Evolutionary conservation across 805 yeast genomes (phyloP), one percentile per base, ranked within the genome.

Genomic region (Saturnispora quitensis): DNA sequence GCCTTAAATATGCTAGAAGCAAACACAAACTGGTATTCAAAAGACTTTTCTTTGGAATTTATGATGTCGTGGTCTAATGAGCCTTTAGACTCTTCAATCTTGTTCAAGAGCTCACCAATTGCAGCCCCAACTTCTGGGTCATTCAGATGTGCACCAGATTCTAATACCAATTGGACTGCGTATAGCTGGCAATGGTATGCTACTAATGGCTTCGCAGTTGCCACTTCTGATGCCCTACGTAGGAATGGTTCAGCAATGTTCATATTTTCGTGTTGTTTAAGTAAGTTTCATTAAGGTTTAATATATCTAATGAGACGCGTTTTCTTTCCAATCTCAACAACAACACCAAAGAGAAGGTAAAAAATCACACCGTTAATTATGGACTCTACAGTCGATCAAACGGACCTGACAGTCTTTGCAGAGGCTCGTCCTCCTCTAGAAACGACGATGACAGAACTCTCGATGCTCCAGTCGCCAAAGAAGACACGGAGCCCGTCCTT

Each of bases 121-220:
- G 78, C 79, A 2, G 58, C 60, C 13, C 87, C 88, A 28, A 77
- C 77, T 13, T 75, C 84, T 7, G 72, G 68, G 53, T 78, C 77
- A 1, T 69, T 58, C 22, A 76, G 68, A 60, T 89, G 96, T 20
- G 82, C 68, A 51, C 80, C 76, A 43, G 75, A 66, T 36, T 73
- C 73, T 20, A 91, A 68, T 3, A 91, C 81, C 59, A 78, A 72
- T 64, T 90, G 91, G 3, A 86, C 82, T 0, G 89, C 86, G 61
- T 84, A 83, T 47, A 84, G 63, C 64, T 73, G 74, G 66, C 93
- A 85, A 65, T 77, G 86, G 66, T 87, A 88, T 5, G 91, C 72
- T 28, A 88, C 76, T 10, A 83, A 68, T 0, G 95, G 89, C 55
- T 86, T 84, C 9, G 73, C 74, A 0, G 59, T 53, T 18, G 68